Base-by-base conservation (phyloP, 495 filamentous ascomycete genomes). In the Penicillium desertorum region DNA sequence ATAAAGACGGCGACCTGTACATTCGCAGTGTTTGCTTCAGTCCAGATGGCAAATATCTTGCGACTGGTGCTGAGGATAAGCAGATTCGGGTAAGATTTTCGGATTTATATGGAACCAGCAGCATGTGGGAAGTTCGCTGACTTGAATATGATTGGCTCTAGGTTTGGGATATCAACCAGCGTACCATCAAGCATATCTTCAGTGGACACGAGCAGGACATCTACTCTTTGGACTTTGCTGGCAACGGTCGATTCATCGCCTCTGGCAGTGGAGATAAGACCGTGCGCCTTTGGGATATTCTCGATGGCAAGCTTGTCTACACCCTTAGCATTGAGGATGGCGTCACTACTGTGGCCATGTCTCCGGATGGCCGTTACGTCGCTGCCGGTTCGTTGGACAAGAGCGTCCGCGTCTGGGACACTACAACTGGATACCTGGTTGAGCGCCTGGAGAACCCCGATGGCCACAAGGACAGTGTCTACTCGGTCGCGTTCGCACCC, bases 1-100 rank as follows among this genome's bases (percentile, higher is more conserved):
- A 95, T 64, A 83, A 89, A 48, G 87, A 84, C 54, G 90, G 91
- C 3, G 91, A 96, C 73, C 78, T 96, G 17, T 96, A 95, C 66
- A 96, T 96, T 62, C 76, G 91, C 63, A 95, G 91, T 64, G 91
- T 96, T 32, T 96, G 91, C 73, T 96, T 96, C 77, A 94, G 90
- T 68, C 91, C 91, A 2, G 91, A 96, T 70, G 91, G 91, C 45
- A 87, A 88, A 71, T 95, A 89, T 54, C 83, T 96, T 27, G 91
- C 91, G 4, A 96, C 91, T 25, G 91, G 91, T 62, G 91, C 91
- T 7, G 91, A 96, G 65, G 91, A 96, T 72, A 95, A 95, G 74
- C 82, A 91, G 68, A 96, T 96, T 72, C 79, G 91, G 53, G 90
- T 92, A 80, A 77, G 88, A 5, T 78, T 10, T 52, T 36, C 2